Percentiles rank a stretch among this genome's conserved stretches.
These are phyloP conservation scores for Harringtonia aguacate DNA, from an alignment of 2,329 filamentous ascomycete species.

Conservation along the genomic window DNA sequence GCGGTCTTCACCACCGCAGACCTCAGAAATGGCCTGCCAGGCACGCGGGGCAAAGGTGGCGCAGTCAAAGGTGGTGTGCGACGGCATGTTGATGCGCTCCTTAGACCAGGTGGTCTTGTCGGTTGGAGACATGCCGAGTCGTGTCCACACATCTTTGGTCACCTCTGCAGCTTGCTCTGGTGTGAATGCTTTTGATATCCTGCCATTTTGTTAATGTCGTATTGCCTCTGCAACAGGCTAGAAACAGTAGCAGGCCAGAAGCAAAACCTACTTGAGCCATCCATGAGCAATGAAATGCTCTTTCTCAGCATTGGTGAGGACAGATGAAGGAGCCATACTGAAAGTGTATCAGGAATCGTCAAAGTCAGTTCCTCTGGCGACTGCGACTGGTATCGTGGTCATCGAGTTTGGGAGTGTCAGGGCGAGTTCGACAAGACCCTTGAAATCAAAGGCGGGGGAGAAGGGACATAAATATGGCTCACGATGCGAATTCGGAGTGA, in stretches of 20 bases:
- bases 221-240: not conserved
- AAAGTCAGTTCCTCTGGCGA: no score
- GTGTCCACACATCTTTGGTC: conserved; percentile 45
- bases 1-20: conserved; percentile 52
- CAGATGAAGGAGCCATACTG: conserved; percentile 1
- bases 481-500: no score
- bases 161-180: conserved; percentile 23
- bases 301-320: conserved; percentile 27
- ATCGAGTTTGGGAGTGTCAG: no score
- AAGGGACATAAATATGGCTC: no score
- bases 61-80: conserved; percentile 42
- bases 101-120: conserved; percentile 57
- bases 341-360: no score
- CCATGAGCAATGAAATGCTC: conserved; percentile 29
- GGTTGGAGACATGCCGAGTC: conserved; percentile 51
- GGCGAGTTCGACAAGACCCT: no score
- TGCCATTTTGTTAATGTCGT: conserved; percentile 12
- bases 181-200: conserved; percentile 25
- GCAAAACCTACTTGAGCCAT: conserved; percentile 22
- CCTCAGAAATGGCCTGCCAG: conserved; percentile 55
- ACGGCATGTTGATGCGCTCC: conserved; percentile 54
- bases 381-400: no score
- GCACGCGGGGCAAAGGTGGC: conserved; percentile 50
- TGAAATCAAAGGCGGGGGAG: no score
- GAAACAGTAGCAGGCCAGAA: not conserved